These are phyloP conservation scores for Ophiostoma quercus DNA, from an alignment of 2,329 filamentous ascomycete genomes.

Conservation along the genomic window DNA sequence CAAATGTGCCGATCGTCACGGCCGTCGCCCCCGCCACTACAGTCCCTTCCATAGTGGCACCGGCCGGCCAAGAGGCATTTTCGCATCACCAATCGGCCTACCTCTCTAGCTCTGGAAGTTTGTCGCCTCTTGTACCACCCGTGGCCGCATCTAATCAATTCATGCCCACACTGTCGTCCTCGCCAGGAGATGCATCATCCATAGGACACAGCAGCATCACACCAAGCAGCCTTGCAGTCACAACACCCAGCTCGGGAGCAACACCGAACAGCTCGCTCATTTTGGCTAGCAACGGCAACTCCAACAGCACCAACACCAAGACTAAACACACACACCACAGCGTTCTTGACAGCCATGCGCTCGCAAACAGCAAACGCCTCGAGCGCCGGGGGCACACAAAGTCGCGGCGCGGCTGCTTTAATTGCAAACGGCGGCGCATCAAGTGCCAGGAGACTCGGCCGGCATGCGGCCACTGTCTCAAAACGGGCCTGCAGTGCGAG, in stretches of 20 bases:
- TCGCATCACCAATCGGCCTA: background rate
- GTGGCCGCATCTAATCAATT: background rate
- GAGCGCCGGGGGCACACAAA: constrained; percentile 62
- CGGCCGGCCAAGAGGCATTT: background rate
- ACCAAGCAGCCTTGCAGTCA: background rate
- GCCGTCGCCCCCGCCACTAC: background rate
- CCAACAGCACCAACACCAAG: constrained; percentile 15
- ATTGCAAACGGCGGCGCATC: constrained; percentile 62
- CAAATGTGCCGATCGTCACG: background rate
- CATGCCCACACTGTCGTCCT: background rate
- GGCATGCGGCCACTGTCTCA: constrained; percentile 57
- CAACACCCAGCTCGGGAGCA: background rate
- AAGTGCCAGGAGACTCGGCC: constrained; percentile 65
- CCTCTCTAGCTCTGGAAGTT: background rate
- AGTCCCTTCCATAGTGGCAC: background rate
- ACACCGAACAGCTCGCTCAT: background rate
- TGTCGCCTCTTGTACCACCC: background rate
- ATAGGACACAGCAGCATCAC: background rate
- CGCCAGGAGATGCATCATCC: background rate
- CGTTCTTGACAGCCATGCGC: constrained; percentile 13
- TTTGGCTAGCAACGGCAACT: constrained; percentile 1
- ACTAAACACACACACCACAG: constrained; percentile 18
- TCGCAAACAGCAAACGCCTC: constrained; percentile 35
- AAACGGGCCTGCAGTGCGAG: constrained; percentile 57
- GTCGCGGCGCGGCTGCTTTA: constrained; percentile 60